Evolutionary conservation across 2,329 filamentous ascomycete genomes (phyloP).

Genomic region (Colletotrichum scovillei): DNA sequence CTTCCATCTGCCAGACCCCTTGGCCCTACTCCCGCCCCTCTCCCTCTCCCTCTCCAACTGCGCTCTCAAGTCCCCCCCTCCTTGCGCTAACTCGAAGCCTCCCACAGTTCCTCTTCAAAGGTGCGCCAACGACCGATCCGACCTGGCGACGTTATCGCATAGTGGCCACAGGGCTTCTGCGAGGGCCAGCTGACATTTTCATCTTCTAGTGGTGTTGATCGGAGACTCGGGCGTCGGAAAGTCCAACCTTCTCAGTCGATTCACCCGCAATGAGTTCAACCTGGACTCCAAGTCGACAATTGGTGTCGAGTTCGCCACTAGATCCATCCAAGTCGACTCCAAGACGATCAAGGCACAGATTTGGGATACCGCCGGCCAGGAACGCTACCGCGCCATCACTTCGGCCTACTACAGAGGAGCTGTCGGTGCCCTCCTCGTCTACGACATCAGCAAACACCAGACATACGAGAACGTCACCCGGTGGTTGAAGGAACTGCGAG

Average conservation of each 20-base stretch:
- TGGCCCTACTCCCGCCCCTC: constrained; percentile 20
- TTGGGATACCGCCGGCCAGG: constrained; percentile 99
- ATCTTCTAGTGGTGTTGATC: constrained; percentile 86
- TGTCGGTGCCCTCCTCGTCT: constrained; percentile 96
- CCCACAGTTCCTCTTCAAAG: constrained; percentile 97
- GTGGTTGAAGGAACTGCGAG: constrained; percentile 98
- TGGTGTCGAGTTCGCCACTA: constrained; percentile 98
- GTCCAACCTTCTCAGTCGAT: constrained; percentile 99
- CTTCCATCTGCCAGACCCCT: constrained; percentile 8
- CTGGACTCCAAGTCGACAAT: constrained; percentile 99
- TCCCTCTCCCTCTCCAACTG: constrained; percentile 42
- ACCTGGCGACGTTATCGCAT: constrained; percentile 36
- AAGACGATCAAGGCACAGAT: constrained; percentile 99
- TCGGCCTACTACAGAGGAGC: constrained; percentile 99
- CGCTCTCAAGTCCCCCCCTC: constrained; percentile 36
- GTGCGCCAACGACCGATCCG: constrained; percentile 59
- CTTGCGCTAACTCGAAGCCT: constrained; percentile 36
- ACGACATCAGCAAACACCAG: constrained; percentile 99
- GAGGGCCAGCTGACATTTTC: constrained; percentile 43
- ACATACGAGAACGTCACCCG: constrained; percentile 99
- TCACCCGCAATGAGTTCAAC: constrained; percentile 99
- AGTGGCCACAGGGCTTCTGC: constrained; percentile 2
- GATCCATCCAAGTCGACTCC: constrained; percentile 97
- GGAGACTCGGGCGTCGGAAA: constrained; percentile 99
- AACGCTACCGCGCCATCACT: constrained; percentile 98